Percentiles rank a stretch among this genome's conserved stretches.
phyloP scores from a whole-genome alignment of 2,329 filamentous ascomycete species.

The Passalora sequoiae region DNA sequence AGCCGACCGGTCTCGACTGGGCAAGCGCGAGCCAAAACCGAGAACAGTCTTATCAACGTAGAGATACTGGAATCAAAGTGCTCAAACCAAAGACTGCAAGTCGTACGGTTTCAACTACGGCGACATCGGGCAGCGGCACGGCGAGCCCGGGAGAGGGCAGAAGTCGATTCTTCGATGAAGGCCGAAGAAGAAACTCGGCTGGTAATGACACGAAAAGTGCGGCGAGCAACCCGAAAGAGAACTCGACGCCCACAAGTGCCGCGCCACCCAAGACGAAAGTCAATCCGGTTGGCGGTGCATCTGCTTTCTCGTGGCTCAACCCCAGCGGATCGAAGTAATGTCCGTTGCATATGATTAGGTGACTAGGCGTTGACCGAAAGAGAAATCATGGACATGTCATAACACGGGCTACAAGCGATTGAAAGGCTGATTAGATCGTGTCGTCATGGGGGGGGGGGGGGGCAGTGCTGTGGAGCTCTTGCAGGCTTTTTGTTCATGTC shows the following conservation, averaged over 20 bases:
- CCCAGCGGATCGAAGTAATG: conserved; percentile 10
- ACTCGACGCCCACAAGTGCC: conserved; percentile 21
- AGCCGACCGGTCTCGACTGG: conserved; percentile 42
- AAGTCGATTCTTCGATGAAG: conserved; percentile 49
- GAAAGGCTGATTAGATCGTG: no score
- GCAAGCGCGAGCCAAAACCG: conserved; percentile 51
- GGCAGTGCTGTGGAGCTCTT: no score
- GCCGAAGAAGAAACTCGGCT: conserved; percentile 32
- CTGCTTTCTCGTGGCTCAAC: conserved; percentile 83
- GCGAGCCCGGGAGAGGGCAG: conserved; percentile 30
- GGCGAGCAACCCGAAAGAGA: conserved; percentile 31
- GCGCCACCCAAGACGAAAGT: conserved; percentile 38
- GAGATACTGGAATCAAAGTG: conserved; percentile 78
- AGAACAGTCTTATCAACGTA: conserved; percentile 63
- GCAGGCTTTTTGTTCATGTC: no score
- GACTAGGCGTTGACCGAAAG: no score
- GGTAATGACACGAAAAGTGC: conserved; percentile 14
- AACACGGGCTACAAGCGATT: no score
- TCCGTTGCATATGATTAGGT: no score
- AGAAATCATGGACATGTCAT: no score
- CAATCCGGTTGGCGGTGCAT: conserved; percentile 88
- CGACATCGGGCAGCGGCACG: conserved; percentile 20
- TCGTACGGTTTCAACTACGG: conserved; percentile 45
- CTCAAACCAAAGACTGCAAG: conserved; percentile 68
- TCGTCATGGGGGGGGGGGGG: no score